Percentiles rank a stretch among this genome's conserved stretches.
These are phyloP conservation scores for Solanum etuberosum DNA, from an alignment of 257 asterid species.

Conservation along the genomic window DNA sequence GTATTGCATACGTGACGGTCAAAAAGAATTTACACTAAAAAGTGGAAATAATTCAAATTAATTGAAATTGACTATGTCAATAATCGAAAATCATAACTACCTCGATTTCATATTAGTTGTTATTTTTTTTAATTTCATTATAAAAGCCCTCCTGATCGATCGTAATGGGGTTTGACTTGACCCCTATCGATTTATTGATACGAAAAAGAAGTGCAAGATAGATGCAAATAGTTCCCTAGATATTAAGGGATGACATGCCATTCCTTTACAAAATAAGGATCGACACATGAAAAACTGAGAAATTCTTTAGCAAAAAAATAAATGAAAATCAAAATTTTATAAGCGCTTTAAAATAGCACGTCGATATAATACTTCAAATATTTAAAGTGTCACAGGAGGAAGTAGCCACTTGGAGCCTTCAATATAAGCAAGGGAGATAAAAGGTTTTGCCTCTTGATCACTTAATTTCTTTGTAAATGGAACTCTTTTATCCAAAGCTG, in stretches of 20 bases:
- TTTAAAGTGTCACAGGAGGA: conserved; percentile 28
- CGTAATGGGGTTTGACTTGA: not conserved
- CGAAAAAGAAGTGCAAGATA: not conserved
- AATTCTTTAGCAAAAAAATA: not conserved
- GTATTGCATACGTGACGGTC: not conserved
- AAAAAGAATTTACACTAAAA: not conserved
- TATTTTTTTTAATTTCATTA: not conserved
- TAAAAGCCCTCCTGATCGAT: no score
- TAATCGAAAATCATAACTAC: not conserved
- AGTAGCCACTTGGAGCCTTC: conserved; percentile 61
- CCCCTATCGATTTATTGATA: not conserved
- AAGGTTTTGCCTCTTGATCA: conserved; percentile 22
- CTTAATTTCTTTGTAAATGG: conserved; percentile 29
- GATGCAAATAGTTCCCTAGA: not conserved
- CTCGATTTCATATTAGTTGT: not conserved
- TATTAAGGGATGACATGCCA: not conserved
- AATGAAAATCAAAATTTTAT: not conserved
- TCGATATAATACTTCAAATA: not conserved
- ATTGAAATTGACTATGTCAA: not conserved
- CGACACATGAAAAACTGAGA: not conserved
- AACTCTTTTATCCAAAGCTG: conserved; percentile 16
- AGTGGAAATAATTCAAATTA: not conserved
- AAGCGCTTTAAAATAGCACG: not conserved
- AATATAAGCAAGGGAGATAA: conserved; percentile 32
- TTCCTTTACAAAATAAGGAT: not conserved